Evolutionary conservation across 2,329 filamentous ascomycete species (phyloP).

Genomic region (Sclerotinia trifoliorum): DNA sequence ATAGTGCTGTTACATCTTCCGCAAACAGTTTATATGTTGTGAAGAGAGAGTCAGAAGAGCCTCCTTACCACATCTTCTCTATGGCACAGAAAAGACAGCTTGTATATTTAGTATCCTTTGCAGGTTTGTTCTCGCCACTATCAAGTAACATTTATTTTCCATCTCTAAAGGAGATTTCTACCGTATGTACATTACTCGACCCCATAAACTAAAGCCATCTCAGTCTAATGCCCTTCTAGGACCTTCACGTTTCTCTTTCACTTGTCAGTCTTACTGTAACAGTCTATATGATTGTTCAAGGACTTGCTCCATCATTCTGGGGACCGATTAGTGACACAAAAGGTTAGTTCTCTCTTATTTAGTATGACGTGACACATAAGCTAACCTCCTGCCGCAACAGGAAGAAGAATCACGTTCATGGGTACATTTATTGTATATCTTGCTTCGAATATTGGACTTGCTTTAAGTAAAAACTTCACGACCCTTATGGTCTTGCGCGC

Average conservation of each 20-base stretch:
- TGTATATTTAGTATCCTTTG: conserved; percentile 43
- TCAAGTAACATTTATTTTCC: conserved; percentile 32
- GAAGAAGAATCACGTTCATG: conserved; percentile 15
- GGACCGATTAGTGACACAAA: conserved; percentile 44
- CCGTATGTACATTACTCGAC: background rate
- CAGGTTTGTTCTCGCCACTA: conserved; percentile 29
- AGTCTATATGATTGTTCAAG: conserved; percentile 52
- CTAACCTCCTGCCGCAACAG: background rate
- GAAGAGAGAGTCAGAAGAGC: conserved; percentile 5
- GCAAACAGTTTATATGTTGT: conserved; percentile 10
- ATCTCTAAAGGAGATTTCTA: conserved; percentile 18
- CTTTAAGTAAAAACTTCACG: conserved; percentile 45
- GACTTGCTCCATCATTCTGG: conserved; percentile 47
- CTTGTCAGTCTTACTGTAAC: conserved; percentile 46
- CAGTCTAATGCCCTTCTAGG: conserved; percentile 1
- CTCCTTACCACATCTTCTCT: conserved; percentile 36
- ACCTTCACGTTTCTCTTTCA: conserved; percentile 21
- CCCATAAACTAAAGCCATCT: background rate
- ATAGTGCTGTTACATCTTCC: conserved; percentile 5
- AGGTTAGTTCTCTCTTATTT: background rate
- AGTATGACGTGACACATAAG: background rate
- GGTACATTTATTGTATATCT: conserved; percentile 49
- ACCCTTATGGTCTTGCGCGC: conserved; percentile 47
- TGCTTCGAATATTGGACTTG: conserved; percentile 48
- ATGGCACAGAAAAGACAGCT: conserved; percentile 45